Percentiles rank a stretch among this genome's conserved stretches.
phyloP scores from a whole-genome alignment of 2,329 filamentous ascomycete species.

The Reticulascus tulasneorum region DNA sequence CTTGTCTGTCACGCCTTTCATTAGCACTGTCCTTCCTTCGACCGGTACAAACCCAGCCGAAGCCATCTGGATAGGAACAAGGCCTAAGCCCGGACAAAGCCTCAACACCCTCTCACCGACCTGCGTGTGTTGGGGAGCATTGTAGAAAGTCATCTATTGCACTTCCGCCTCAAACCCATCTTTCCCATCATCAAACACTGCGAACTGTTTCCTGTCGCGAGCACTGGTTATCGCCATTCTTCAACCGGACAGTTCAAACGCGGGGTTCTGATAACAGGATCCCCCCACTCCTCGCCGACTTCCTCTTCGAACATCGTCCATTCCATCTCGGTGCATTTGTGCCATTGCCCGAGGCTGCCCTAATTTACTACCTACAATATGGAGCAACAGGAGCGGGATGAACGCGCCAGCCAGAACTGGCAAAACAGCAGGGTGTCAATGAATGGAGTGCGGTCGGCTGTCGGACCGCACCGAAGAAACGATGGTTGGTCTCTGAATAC shows the following conservation, averaged over 20 bases:
- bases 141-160: neutral
- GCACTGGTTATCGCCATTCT: too few relatives aligned
- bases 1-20: too few relatives aligned
- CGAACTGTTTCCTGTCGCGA: too few relatives aligned
- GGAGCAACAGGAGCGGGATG: slow-evolving; percentile 13
- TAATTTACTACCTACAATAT: too few relatives aligned
- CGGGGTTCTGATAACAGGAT: neutral
- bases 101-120: slow-evolving; percentile 14
- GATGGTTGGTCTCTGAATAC: too few relatives aligned
- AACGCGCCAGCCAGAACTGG: slow-evolving; percentile 19
- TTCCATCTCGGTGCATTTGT: too few relatives aligned
- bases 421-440: slow-evolving; percentile 16
- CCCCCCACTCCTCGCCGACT: too few relatives aligned
- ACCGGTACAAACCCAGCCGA: slow-evolving; percentile 8
- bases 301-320: slow-evolving; percentile 1
- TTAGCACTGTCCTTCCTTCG: neutral
- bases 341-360: too few relatives aligned
- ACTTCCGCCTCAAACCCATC: too few relatives aligned
- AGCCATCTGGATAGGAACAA: slow-evolving; percentile 7
- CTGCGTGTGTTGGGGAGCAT: slow-evolving; percentile 7
- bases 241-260: too few relatives aligned
- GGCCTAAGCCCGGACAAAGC: too few relatives aligned
- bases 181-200: too few relatives aligned
- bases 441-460: slow-evolving; percentile 10
- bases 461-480: slow-evolving; percentile 12